phyloP scores from a whole-genome alignment of 2,329 filamentous ascomycete species.

The Camillea tinctor region DNA sequence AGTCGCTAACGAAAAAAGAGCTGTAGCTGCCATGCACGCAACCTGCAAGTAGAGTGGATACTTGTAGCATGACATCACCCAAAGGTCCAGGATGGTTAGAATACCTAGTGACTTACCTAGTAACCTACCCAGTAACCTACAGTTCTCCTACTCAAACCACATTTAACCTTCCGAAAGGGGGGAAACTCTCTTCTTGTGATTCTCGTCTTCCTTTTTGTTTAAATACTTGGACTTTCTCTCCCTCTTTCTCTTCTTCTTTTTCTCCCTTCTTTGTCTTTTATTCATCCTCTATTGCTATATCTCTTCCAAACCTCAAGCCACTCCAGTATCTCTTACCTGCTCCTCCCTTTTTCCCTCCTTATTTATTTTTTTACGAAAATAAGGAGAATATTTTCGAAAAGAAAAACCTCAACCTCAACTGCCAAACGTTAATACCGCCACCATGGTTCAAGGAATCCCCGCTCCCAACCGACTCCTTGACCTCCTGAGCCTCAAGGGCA shows the following conservation, averaged over 20 bases:
- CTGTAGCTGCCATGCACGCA: not conserved
- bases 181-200: not conserved
- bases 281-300: not conserved
- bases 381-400: no score
- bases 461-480: constrained; percentile 58
- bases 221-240: not conserved
- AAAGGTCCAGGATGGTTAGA: no score
- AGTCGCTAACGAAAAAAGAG: no score
- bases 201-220: not conserved
- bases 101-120: no score
- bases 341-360: no score
- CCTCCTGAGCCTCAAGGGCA: constrained; percentile 71
- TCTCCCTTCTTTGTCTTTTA: not conserved
- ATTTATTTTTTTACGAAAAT: no score
- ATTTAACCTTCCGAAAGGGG: not conserved
- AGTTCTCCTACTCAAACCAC: not conserved
- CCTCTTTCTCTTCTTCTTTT: no score
- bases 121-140: no score
- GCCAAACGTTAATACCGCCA: constrained; percentile 23
- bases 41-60: not conserved
- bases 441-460: constrained; percentile 58
- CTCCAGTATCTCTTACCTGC: no score
- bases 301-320: no score
- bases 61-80: no score
- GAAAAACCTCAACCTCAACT: not conserved